phyloP scores from a whole-genome alignment of 2,329 filamentous ascomycete species.

The Diaporthe ilicicola region DNA sequence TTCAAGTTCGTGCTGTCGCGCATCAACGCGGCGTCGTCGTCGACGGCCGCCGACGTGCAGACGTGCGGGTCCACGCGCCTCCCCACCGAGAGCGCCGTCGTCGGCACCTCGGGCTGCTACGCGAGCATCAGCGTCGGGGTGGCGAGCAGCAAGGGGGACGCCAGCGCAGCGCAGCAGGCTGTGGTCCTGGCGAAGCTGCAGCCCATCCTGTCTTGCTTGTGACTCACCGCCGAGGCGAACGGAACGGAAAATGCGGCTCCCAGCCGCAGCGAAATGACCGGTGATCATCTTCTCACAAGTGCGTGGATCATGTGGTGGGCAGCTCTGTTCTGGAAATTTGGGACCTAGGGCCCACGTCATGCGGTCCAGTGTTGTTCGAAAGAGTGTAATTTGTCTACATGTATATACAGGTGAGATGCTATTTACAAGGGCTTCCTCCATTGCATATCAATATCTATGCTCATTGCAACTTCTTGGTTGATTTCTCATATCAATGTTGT shows the following conservation, averaged over 20 bases:
- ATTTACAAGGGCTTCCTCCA: neutral
- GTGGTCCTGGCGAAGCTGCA: slow-evolving; percentile 59
- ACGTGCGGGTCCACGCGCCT: slow-evolving; percentile 64
- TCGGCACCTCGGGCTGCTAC: slow-evolving; percentile 62
- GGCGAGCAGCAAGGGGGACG: slow-evolving; percentile 67
- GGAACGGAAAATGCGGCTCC: no score
- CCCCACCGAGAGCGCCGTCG: slow-evolving; percentile 66
- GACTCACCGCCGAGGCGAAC: no score
- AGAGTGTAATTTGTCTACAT: neutral
- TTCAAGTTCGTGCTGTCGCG: slow-evolving; percentile 73
- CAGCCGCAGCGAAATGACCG: no score
- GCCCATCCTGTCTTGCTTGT: slow-evolving; percentile 25
- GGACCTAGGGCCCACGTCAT: no score
- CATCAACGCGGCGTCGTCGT: slow-evolving; percentile 56
- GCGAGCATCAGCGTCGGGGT: slow-evolving; percentile 70
- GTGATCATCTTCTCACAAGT: no score
- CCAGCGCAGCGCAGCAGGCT: slow-evolving; percentile 57
- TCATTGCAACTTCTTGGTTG: no score
- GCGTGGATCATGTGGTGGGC: no score
- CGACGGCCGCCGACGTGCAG: slow-evolving; percentile 56
- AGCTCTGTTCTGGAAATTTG: no score
- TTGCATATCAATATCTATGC: no score
- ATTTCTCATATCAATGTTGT: neutral
- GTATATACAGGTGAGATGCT: neutral
- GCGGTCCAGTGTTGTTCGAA: neutral